These are phyloP conservation scores for Heliamphora exappendiculata DNA, from an alignment of 148 eudicot genomes.

Conservation along the genomic window DNA sequence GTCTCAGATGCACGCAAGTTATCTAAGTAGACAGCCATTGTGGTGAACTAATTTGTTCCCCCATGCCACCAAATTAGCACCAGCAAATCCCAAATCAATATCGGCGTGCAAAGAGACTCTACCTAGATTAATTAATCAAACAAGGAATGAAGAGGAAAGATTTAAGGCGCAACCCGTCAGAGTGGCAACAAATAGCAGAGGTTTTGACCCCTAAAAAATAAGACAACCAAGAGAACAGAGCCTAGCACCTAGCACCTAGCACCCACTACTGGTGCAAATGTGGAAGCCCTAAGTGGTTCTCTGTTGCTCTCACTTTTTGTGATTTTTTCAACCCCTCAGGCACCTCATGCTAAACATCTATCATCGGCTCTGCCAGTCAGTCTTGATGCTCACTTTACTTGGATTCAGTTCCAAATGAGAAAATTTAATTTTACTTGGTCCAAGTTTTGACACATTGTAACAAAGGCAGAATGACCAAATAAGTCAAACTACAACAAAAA, in stretches of 20 bases:
- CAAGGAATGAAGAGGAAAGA: neutral
- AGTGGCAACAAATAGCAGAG: neutral
- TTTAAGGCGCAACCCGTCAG: neutral
- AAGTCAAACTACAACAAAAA: neutral
- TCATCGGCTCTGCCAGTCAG: too few relatives aligned
- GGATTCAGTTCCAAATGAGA: neutral
- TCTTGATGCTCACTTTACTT: neutral
- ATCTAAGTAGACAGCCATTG: neutral
- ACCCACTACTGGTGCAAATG: constrained; percentile 1
- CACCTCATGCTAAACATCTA: neutral
- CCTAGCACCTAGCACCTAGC: neutral
- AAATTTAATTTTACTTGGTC: neutral
- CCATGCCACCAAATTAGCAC: neutral
- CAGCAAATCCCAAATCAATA: neutral
- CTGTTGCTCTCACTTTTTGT: neutral
- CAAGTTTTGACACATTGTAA: neutral
- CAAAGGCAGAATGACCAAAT: neutral
- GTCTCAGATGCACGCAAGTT: neutral
- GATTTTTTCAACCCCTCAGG: neutral
- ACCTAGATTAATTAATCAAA: neutral
- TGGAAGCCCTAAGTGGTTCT: constrained; percentile 1
- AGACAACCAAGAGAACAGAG: neutral
- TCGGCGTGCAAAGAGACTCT: neutral
- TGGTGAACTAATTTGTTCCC: neutral
- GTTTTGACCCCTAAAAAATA: neutral